A percentile compares a stretch with the other conserved stretches of the same genome.
phyloP scores from a whole-genome alignment of 306 rosid genomes.

The Sophora flavescens region DNA sequence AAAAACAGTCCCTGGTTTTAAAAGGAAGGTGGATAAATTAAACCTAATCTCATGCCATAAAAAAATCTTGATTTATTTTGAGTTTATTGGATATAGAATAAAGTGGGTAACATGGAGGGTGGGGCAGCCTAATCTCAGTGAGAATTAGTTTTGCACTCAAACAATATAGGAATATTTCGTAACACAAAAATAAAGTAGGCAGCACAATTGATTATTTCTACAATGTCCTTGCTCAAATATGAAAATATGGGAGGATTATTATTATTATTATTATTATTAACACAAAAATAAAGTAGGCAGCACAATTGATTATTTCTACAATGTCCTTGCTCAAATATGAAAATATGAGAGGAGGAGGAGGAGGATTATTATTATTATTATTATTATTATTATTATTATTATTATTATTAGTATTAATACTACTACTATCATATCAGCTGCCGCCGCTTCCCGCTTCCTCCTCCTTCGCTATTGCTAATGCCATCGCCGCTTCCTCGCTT shows the following conservation, averaged over 20 bases:
- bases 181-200: neutral
- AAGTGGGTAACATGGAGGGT: neutral
- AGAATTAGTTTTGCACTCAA: neutral
- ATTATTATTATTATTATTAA: neutral
- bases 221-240: conserved; percentile 2
- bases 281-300: neutral
- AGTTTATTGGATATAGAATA: neutral
- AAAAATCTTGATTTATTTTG: neutral
- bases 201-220: neutral
- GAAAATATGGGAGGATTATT: neutral
- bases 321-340: conserved; percentile 2
- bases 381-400: neutral
- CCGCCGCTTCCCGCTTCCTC: too few species aligned
- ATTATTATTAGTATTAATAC: too few species aligned
- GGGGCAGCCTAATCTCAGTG: neutral
- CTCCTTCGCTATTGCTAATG: too few species aligned
- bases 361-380: too few species aligned
- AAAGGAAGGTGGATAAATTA: too few species aligned
- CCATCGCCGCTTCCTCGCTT: too few species aligned
- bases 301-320: neutral
- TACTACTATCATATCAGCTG: too few species aligned
- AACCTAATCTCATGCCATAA: neutral
- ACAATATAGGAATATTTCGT: neutral
- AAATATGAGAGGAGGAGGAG: too few species aligned
- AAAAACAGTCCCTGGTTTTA: too few species aligned